Percentiles rank a stretch among this genome's conserved stretches.
These are phyloP conservation scores for Cercospora beticola DNA, from an alignment of 2,329 filamentous ascomycete genomes.

Conservation along the genomic window DNA sequence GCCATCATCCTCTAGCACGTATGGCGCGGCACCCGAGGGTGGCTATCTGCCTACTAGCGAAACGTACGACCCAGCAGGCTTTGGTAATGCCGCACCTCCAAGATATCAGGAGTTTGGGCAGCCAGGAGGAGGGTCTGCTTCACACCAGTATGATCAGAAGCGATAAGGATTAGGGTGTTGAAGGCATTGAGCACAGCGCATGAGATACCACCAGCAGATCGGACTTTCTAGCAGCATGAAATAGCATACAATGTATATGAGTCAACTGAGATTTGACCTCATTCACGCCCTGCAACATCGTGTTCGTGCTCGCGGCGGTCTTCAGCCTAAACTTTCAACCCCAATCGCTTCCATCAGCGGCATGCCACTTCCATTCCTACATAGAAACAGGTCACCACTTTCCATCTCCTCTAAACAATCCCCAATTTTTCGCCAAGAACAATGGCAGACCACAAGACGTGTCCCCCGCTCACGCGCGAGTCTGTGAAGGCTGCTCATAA, in stretches of 20 bases:
- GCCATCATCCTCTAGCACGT: conserved; percentile 24
- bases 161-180: neutral
- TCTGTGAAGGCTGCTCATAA: conserved; percentile 71
- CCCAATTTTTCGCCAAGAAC: neutral
- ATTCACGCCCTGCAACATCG: neutral
- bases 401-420: neutral
- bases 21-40: conserved; percentile 15
- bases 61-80: conserved; percentile 32
- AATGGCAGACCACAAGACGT: conserved; percentile 49
- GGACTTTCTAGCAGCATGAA: neutral
- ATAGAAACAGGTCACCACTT: neutral
- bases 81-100: conserved; percentile 30
- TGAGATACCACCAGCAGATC: conserved; percentile 3
- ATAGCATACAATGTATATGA: conserved; percentile 5
- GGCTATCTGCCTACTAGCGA: conserved; percentile 27
- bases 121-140: conserved; percentile 16
- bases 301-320: neutral
- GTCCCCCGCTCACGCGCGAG: conserved; percentile 66
- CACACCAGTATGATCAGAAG: conserved; percentile 12
- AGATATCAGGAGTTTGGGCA: conserved; percentile 32
- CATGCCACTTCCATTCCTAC: neutral
- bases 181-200: conserved; percentile 6
- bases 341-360: neutral
- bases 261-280: neutral
- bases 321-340: conserved; percentile 8